phyloP scores from a whole-genome alignment of 495 filamentous ascomycete species.

The Xylaria flabelliformis region DNA sequence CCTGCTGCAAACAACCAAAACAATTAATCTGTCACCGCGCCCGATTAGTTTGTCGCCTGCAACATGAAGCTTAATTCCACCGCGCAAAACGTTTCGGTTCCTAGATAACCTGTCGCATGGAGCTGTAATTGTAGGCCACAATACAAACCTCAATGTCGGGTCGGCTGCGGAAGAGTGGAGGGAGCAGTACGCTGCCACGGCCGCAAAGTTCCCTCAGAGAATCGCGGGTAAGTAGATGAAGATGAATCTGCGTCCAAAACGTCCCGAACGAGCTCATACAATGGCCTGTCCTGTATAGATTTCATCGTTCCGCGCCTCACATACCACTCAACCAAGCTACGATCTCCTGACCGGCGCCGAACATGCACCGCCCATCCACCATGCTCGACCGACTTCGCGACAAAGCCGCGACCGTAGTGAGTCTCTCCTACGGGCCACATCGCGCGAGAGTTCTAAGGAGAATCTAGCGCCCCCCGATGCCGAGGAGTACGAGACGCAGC shows the following conservation, averaged over 20 bases:
- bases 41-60: neutral
- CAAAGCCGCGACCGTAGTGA: slow-evolving; percentile 37
- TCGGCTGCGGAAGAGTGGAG: slow-evolving; percentile 47
- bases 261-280: neutral
- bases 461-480: slow-evolving; percentile 55
- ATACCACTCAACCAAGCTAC: slow-evolving; percentile 63
- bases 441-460: slow-evolving; percentile 57
- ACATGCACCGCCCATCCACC: slow-evolving; percentile 37
- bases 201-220: slow-evolving; percentile 41
- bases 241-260: neutral
- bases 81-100: neutral
- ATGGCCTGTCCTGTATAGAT: slow-evolving; percentile 27
- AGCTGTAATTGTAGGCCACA: neutral
- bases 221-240: slow-evolving; percentile 54
- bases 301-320: slow-evolving; percentile 45
- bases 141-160: slow-evolving; percentile 31
- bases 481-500: slow-evolving; percentile 58
- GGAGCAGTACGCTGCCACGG: slow-evolving; percentile 39
- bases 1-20: slow-evolving; percentile 30
- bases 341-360: slow-evolving; percentile 65
- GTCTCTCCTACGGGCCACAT: slow-evolving; percentile 44
- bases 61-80: neutral
- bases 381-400: slow-evolving; percentile 46
- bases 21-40: neutral
- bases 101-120: neutral